phyloP scores from a whole-genome alignment of 2,329 filamentous ascomycete species.

The Chalara sp. region DNA sequence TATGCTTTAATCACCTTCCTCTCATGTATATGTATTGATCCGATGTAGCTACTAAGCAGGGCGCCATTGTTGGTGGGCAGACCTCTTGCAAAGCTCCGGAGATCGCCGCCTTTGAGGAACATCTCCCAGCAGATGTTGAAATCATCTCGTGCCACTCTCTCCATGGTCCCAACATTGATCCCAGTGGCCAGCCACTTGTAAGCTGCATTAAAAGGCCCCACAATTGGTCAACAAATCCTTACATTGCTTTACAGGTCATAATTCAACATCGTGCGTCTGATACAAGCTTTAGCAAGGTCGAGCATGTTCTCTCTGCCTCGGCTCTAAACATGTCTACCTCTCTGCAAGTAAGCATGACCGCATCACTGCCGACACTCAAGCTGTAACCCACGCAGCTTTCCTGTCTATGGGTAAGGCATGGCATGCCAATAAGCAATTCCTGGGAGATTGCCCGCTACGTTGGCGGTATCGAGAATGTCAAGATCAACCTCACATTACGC shows the following conservation, averaged over 20 bases:
- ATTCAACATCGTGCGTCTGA: conserved; percentile 88
- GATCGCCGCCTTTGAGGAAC: conserved; percentile 83
- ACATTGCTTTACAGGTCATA: conserved; percentile 45
- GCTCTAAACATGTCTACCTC: conserved; percentile 81
- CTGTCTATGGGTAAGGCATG: conserved; percentile 96
- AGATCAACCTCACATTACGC: conserved; percentile 95
- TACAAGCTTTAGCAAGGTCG: conserved; percentile 69
- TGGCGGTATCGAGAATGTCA: conserved; percentile 97
- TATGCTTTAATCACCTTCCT: conserved; percentile 43
- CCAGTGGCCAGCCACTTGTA: conserved; percentile 83
- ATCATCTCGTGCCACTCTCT: conserved; percentile 96
- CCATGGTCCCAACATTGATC: conserved; percentile 85
- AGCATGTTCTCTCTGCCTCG: conserved; percentile 77
- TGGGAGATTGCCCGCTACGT: conserved; percentile 96
- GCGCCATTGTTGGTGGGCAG: conserved; percentile 93
- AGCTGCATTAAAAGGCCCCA: conserved; percentile 1
- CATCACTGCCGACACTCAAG: conserved; percentile 97
- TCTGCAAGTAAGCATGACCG: conserved; percentile 85
- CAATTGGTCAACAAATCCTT: conserved; percentile 1
- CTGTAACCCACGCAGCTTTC: conserved; percentile 95
- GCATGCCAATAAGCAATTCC: conserved; percentile 87
- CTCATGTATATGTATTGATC: background rate
- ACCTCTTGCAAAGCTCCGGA: conserved; percentile 98
- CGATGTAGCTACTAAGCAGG: conserved; percentile 76
- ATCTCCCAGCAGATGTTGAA: conserved; percentile 81